A percentile compares a stretch with the other conserved stretches of the same genome.
Evolutionary conservation across 495 filamentous ascomycete genomes (phyloP).

Genomic region (Neohortaea acidophila): DNA sequence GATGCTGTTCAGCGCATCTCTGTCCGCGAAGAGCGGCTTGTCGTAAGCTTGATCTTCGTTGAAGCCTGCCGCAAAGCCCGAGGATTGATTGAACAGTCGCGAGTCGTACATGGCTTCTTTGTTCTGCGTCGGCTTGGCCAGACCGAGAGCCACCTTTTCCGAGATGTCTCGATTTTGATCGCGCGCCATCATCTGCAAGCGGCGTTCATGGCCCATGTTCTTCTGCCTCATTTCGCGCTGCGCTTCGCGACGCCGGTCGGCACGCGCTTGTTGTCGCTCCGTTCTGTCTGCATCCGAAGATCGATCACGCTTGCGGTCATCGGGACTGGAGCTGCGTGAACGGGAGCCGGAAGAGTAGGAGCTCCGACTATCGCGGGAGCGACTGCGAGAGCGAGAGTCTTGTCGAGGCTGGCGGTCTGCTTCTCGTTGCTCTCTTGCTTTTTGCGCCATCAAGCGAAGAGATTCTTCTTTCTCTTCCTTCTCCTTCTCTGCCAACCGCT

Average conservation of each 20-base stretch:
- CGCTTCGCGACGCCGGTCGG: constrained; percentile 63
- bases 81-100: constrained; percentile 83
- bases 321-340: constrained; percentile 41
- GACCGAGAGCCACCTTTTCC: constrained; percentile 87
- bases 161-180: constrained; percentile 96
- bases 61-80: constrained; percentile 76
- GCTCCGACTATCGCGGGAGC: constrained; percentile 25
- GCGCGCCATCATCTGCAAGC: constrained; percentile 77
- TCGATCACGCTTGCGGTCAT: constrained; percentile 26
- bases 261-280: constrained; percentile 59
- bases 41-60: constrained; percentile 98
- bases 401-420: constrained; percentile 24
- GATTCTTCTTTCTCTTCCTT: constrained; percentile 87
- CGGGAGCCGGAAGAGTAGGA: constrained; percentile 23
- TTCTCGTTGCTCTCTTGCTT: constrained; percentile 69
- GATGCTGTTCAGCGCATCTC: constrained; percentile 89
- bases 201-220: constrained; percentile 84
- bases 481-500: constrained; percentile 91
- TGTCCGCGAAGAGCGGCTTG: constrained; percentile 90
- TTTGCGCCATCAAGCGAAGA: constrained; percentile 74
- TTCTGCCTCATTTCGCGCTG: constrained; percentile 86
- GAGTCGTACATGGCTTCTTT: constrained; percentile 94
- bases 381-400: constrained; percentile 26
- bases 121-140: constrained; percentile 85
- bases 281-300: too few relatives aligned